These are phyloP conservation scores for Aspergillus ellipticus DNA, from an alignment of 495 filamentous ascomycete genomes.

Conservation along the genomic window DNA sequence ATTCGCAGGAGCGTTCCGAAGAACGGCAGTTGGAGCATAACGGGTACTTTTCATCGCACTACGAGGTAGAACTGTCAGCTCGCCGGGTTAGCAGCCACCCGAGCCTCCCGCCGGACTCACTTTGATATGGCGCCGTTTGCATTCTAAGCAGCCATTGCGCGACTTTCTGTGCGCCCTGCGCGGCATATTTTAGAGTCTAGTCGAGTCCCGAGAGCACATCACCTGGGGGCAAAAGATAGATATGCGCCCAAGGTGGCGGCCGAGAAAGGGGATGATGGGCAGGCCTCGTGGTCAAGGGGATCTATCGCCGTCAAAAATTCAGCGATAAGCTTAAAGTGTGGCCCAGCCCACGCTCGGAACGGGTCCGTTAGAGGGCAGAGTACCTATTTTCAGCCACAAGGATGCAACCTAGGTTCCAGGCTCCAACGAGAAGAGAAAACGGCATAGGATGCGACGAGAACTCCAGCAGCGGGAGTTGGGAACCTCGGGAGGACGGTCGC, in stretches of 20 bases:
- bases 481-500: too few species aligned
- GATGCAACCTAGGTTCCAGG: neutral
- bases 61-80: neutral
- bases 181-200: slow-evolving; percentile 11
- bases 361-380: neutral
- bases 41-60: slow-evolving; percentile 37
- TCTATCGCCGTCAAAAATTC: neutral
- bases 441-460: neutral
- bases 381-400: neutral
- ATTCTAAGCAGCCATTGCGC: slow-evolving; percentile 35
- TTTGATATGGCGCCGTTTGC: slow-evolving; percentile 40
- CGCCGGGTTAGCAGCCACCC: neutral
- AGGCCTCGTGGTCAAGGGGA: neutral
- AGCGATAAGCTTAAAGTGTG: slow-evolving; percentile 1
- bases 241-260: neutral
- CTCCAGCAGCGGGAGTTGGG: neutral
- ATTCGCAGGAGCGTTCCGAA: slow-evolving; percentile 27
- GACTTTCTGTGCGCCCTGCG: slow-evolving; percentile 35
- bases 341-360: neutral
- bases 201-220: neutral
- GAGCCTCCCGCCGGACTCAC: slow-evolving; percentile 11
- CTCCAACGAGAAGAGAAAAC: neutral
- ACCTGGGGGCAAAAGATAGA: too few species aligned
- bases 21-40: slow-evolving; percentile 33
- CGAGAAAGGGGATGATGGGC: neutral